Base-by-base conservation (phyloP, 2,329 filamentous ascomycete genomes). In the Neonectria ditissima region DNA sequence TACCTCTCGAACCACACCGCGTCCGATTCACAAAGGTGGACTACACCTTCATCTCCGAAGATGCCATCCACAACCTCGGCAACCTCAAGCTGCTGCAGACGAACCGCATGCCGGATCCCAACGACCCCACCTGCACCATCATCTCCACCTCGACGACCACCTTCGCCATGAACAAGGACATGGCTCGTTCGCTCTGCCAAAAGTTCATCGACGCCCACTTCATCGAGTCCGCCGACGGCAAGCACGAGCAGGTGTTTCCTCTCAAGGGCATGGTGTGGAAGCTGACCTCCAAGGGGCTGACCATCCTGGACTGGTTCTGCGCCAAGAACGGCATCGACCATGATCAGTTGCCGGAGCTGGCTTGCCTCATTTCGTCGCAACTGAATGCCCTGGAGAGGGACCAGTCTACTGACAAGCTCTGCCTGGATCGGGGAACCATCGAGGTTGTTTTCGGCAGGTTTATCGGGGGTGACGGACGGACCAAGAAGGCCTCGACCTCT, bases 151-250 rank as follows among this genome's bases (percentile, higher is more conserved):
- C 96, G 0, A 98, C 95, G 0, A 98, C 96, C 0, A 98, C 95
- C 2, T 99, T 98, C 78, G 97, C 95, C 65, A 99, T 99, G 95
- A 95, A 95, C 55, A 96, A 94, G 79, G 95, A 97, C 76, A 98
- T 98, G 94, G 95, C 96, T 32, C 88, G 94, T 60, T 96, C 93
- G 3, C 94, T 97, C 61, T 98, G 95, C 78, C 93, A 97, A 77
- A 90, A 94, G 44, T 98, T 98, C 73, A 86, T 97, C 65, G 95
- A 98, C 74, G 95, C 95, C 57, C 88, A 95, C 61, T 97, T 97
- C 78, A 94, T 98, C 59, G 95, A 98, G 80, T 92, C 94, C 3
- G 92, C 93, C 11, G 95, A 98, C 77, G 93, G 93, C 69, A 97
- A 95, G 79, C 86, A 90, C 50, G 89, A 90, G 70, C 84, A 88